Conservation (phyloP, 2,329 filamentous ascomycete species). For the Drechmeria coniospora region DNA sequence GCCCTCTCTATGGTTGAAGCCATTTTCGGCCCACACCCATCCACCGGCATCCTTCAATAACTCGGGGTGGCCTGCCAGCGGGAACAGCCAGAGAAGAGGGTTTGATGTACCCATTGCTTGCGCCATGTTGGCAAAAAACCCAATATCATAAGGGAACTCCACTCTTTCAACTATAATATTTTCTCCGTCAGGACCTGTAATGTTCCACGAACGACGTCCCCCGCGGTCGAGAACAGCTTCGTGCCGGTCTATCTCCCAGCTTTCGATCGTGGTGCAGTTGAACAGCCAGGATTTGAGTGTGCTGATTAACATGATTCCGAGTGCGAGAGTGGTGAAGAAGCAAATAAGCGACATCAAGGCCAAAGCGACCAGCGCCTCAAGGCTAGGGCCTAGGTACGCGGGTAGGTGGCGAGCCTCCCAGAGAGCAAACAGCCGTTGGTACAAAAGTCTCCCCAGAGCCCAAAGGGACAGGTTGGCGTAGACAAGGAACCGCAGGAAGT, state of each 20-base stretch:
- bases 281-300: conserved; percentile 44
- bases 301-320: conserved; percentile 50
- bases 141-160: conserved; percentile 73
- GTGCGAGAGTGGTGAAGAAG: conserved; percentile 42
- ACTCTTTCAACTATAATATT: conserved; percentile 41
- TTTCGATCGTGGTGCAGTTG: conserved; percentile 70
- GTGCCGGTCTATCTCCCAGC: conserved; percentile 56
- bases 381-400: conserved; percentile 56
- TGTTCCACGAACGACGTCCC: conserved; percentile 28
- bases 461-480: conserved; percentile 54
- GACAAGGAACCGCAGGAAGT: conserved; percentile 65
- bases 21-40: conserved; percentile 59
- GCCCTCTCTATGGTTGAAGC: conserved; percentile 49
- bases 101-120: conserved; percentile 62
- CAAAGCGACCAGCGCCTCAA: conserved; percentile 42
- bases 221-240: conserved; percentile 37
- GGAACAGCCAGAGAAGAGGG: conserved; percentile 51
- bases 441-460: conserved; percentile 44
- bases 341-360: conserved; percentile 43
- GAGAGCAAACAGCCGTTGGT: conserved; percentile 38
- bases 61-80: conserved; percentile 39
- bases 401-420: conserved; percentile 54
- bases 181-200: conserved; percentile 18
- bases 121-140: conserved; percentile 56
- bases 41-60: conserved; percentile 27